These are phyloP conservation scores for Trametes elegans DNA, from an alignment of 768 basidiomycete genomes.

Conservation along the genomic window DNA sequence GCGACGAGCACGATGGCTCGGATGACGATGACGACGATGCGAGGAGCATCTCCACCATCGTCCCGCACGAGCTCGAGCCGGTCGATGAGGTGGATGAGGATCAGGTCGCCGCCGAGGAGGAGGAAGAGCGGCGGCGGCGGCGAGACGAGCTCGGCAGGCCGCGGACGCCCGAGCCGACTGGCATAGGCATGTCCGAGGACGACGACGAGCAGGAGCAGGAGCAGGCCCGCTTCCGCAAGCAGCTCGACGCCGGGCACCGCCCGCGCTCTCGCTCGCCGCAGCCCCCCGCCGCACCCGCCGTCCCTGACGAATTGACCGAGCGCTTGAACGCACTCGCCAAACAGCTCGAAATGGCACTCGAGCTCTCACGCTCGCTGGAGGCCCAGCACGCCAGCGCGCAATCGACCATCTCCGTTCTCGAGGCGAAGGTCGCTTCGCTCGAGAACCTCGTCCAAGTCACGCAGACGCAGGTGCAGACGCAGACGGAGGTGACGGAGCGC, in stretches of 20 bases:
- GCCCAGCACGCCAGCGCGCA: slow-evolving; percentile 77
- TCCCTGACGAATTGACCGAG: slow-evolving; percentile 56
- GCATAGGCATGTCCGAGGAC: slow-evolving; percentile 49
- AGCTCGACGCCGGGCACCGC: slow-evolving; percentile 1
- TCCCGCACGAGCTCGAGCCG: slow-evolving; percentile 65
- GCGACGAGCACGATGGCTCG: slow-evolving; percentile 16
- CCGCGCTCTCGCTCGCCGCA: slow-evolving; percentile 27
- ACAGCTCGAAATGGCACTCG: slow-evolving; percentile 75
- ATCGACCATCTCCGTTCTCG: slow-evolving; percentile 63
- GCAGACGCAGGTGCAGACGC: slow-evolving; percentile 39
- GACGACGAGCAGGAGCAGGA: slow-evolving; percentile 39
- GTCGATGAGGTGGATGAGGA: slow-evolving; percentile 79
- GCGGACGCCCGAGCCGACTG: slow-evolving; percentile 77
- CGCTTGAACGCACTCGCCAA: slow-evolving; percentile 61
- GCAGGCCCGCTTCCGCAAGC: slow-evolving; percentile 10
- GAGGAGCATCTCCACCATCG: slow-evolving; percentile 68
- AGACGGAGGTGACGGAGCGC: slow-evolving; percentile 33
- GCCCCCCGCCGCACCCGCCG: slow-evolving; percentile 22
- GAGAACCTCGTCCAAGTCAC: slow-evolving; percentile 63
- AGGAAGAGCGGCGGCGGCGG: slow-evolving; percentile 46
- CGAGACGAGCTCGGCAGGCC: slow-evolving; percentile 66
- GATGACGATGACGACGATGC: slow-evolving; percentile 51
- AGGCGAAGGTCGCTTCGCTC: slow-evolving; percentile 65
- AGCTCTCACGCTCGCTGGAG: slow-evolving; percentile 70
- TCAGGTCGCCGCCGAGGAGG: slow-evolving; percentile 39